phyloP scores from a whole-genome alignment of 768 basidiomycete genomes.

The Boletales sp. region DNA sequence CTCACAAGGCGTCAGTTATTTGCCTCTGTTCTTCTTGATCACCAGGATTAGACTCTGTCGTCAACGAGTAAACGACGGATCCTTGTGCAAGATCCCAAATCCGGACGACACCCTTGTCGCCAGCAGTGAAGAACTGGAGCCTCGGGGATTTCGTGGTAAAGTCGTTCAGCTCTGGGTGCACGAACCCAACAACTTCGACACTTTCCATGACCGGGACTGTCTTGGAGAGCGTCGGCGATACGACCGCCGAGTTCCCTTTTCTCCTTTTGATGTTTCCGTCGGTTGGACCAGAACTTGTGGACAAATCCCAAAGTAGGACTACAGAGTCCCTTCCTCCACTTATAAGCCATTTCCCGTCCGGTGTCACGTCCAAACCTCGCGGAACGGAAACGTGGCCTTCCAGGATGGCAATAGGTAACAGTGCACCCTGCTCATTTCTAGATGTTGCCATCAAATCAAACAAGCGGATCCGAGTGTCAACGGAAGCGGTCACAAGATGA shows the following conservation, averaged over 20 bases:
- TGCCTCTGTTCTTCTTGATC: conserved; percentile 79
- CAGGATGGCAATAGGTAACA: conserved; percentile 73
- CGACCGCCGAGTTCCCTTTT: conserved; percentile 44
- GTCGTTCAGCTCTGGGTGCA: conserved; percentile 48
- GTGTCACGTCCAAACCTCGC: conserved; percentile 79
- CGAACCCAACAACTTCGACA: conserved; percentile 80
- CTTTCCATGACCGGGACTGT: conserved; percentile 84
- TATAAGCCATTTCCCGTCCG: conserved; percentile 85
- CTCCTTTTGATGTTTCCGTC: conserved; percentile 27
- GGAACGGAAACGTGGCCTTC: conserved; percentile 97
- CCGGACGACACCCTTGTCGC: conserved; percentile 81
- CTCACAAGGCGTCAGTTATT: conserved; percentile 80
- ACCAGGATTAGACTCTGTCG: conserved; percentile 33
- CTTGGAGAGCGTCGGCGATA: conserved; percentile 58
- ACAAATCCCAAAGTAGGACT: conserved; percentile 87
- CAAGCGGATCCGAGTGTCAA: conserved; percentile 88
- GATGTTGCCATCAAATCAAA: conserved; percentile 78
- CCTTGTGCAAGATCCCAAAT: conserved; percentile 81
- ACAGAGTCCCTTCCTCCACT: conserved; percentile 93
- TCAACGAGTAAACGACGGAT: conserved; percentile 56
- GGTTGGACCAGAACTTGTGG: conserved; percentile 6
- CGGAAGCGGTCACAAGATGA: conserved; percentile 86
- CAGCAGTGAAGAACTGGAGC: conserved; percentile 82
- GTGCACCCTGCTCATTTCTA: conserved; percentile 50
- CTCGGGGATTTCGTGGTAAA: conserved; percentile 31